Evolutionary conservation across 2,329 filamentous ascomycete species (phyloP), one percentile per base, ranked within the genome.

Genomic region (Sporothrix sp.): DNA sequence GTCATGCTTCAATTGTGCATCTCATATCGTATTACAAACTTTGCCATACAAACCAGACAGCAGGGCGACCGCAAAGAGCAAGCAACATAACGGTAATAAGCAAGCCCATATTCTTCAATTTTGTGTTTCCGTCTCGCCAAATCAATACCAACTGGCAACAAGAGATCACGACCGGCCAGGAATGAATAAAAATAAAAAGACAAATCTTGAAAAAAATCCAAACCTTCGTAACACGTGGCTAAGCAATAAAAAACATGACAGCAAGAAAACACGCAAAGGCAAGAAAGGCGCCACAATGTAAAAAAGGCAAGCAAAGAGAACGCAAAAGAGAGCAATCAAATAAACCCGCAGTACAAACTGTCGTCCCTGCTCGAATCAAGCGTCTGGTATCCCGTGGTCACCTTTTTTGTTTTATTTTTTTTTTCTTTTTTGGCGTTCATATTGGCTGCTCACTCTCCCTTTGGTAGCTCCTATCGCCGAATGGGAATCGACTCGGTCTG

Each of bases 401-500:
- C 18, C 16, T 35, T 35, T 33, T 33, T 11, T 23, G 13, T 45
- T 5, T 36, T 7, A 8, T 16, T 40, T 45, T 25, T n/a, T 6
- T 27, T 32, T 45, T 45, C 27, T 35, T 13, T 14, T 14, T 11
- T 20, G 9, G 13, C 7, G 16, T n/a, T 14, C 8, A 13, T 5
- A n/a, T n/a, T n/a, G n/a, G n/a, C n/a, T n/a, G n/a, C n/a, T n/a
- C n/a, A 28, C 30, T 23, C 25, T 9, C 9, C 16, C 44, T 28
- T 21, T 18, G 13, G 5, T 16, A 23, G 27, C n/a, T 20, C 23
- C 51, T 52, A 84, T 73, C 77, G 74, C 58, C 80, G 75, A 60
- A 85, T 84, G 18, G 82, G 81, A 53, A 85, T 81, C 37, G 73
- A 75, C 58, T 78, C 73, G 6, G 55, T 56, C 52, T 62, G 52